Evolutionary conservation across 345 rosid genomes (phyloP).

Genomic region (Acer saccharum): DNA sequence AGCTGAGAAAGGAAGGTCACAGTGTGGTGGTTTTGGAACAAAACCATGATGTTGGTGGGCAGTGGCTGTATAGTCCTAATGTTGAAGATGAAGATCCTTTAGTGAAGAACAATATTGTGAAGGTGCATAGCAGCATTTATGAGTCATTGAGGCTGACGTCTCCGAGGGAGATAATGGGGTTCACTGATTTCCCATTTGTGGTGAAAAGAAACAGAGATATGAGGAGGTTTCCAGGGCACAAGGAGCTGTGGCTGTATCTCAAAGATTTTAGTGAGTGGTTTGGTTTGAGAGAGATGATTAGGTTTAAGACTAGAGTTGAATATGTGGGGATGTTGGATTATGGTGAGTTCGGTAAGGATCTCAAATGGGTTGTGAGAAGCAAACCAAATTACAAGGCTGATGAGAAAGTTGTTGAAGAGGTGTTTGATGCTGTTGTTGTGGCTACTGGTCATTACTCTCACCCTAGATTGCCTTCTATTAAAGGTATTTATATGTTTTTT

Average conservation of each 20-base stretch:
- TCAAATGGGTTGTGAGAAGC: constrained; percentile 77
- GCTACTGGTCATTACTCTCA: constrained; percentile 91
- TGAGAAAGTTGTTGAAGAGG: constrained; percentile 58
- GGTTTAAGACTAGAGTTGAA: constrained; percentile 82
- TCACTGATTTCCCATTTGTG: constrained; percentile 78
- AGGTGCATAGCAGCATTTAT: constrained; percentile 88
- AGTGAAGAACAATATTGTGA: constrained; percentile 44
- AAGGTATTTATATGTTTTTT: constrained; percentile 44
- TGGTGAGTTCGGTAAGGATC: constrained; percentile 44
- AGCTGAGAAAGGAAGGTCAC: constrained; percentile 86
- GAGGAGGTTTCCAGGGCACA: constrained; percentile 90
- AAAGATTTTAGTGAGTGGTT: constrained; percentile 73
- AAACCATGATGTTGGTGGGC: constrained; percentile 88
- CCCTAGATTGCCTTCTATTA: constrained; percentile 75
- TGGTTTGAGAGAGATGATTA: constrained; percentile 67
- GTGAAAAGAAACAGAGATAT: constrained; percentile 71
- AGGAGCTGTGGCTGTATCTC: constrained; percentile 75
- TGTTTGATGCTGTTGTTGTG: constrained; percentile 89
- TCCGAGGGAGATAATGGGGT: constrained; percentile 95
- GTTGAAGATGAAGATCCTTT: constrained; percentile 58
- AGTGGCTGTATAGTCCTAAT: constrained; percentile 74
- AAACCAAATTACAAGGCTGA: constrained; percentile 25
- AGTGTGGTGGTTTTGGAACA: constrained; percentile 74
- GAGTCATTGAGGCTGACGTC: constrained; percentile 66
- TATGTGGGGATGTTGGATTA: constrained; percentile 64